phyloP scores from a whole-genome alignment of 1,284 basidiomycete genomes.

The Vanrija pseudolonga region DNA sequence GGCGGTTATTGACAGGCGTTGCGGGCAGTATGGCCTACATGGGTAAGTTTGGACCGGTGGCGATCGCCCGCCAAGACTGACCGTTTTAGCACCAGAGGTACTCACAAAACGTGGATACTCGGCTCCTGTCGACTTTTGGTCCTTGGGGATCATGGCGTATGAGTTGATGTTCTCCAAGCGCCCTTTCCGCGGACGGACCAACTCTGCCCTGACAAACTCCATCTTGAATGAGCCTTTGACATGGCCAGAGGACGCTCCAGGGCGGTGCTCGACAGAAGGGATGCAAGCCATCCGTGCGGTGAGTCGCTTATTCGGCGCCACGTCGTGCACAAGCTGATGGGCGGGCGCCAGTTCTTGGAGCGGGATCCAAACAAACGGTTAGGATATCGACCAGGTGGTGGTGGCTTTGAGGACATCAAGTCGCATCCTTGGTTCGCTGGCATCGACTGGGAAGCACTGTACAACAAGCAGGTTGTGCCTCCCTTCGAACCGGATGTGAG shows the following conservation, averaged over 20 bases:
- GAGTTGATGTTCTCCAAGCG: slow-evolving; percentile 87
- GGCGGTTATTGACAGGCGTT: slow-evolving; percentile 75
- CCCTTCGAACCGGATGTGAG: slow-evolving; percentile 82
- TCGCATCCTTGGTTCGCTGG: slow-evolving; percentile 79
- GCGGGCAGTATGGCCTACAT: slow-evolving; percentile 99
- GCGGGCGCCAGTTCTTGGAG: slow-evolving; percentile 71
- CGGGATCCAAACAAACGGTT: slow-evolving; percentile 76
- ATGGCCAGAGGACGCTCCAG: slow-evolving; percentile 49
- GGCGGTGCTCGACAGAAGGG: slow-evolving; percentile 42
- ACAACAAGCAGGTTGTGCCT: slow-evolving; percentile 71
- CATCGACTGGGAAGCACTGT: slow-evolving; percentile 83
- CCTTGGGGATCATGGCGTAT: slow-evolving; percentile 84
- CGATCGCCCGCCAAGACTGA: background rate
- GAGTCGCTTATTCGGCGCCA: slow-evolving; percentile 9
- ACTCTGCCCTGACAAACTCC: slow-evolving; percentile 80
- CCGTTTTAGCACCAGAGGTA: slow-evolving; percentile 70
- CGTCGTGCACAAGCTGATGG: background rate
- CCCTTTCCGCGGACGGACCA: slow-evolving; percentile 88
- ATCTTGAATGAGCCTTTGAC: slow-evolving; percentile 59
- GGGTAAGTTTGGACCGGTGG: slow-evolving; percentile 51
- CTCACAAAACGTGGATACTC: slow-evolving; percentile 69
- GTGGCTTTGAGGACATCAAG: slow-evolving; percentile 73
- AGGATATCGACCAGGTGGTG: slow-evolving; percentile 73
- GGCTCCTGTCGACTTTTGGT: slow-evolving; percentile 94
- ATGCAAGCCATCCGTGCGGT: slow-evolving; percentile 47